Evolutionary conservation across 2,329 filamentous ascomycete genomes (phyloP).

Genomic region (Alternaria dauci): DNA sequence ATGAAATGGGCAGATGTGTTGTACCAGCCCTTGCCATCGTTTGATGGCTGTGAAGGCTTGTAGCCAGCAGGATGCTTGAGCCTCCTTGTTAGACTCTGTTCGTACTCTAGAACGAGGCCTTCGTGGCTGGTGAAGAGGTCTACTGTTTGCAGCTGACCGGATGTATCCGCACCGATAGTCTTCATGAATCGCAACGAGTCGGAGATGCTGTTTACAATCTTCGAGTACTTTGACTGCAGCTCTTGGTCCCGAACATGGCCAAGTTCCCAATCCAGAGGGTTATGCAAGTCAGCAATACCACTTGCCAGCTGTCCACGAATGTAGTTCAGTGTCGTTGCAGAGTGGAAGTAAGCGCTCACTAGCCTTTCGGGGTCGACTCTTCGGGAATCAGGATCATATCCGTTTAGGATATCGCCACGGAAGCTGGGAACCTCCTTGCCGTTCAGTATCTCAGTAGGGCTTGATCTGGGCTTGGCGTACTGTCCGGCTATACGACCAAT

Average conservation of each 20-base stretch:
- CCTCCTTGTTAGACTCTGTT: slow-evolving; percentile 82
- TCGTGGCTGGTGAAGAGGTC: slow-evolving; percentile 97
- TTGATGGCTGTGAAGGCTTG: slow-evolving; percentile 35
- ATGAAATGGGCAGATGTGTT: slow-evolving; percentile 96
- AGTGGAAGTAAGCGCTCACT: slow-evolving; percentile 94
- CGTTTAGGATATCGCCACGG: slow-evolving; percentile 94
- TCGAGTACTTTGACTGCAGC: slow-evolving; percentile 84
- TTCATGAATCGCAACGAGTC: slow-evolving; percentile 94
- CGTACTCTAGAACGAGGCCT: slow-evolving; percentile 91
- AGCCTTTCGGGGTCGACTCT: slow-evolving; percentile 83
- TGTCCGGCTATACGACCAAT: slow-evolving; percentile 97
- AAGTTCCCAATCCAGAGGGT: slow-evolving; percentile 92
- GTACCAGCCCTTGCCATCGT: slow-evolving; percentile 74
- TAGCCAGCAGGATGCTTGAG: slow-evolving; percentile 69
- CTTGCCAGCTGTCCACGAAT: slow-evolving; percentile 82
- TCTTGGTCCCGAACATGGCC: slow-evolving; percentile 87
- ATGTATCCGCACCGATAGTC: slow-evolving; percentile 88
- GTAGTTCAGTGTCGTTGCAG: slow-evolving; percentile 93
- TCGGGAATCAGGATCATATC: slow-evolving; percentile 78
- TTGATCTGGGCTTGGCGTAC: slow-evolving; percentile 94
- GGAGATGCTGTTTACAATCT: slow-evolving; percentile 84
- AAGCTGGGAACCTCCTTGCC: slow-evolving; percentile 87
- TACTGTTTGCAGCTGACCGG: slow-evolving; percentile 84
- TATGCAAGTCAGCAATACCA: slow-evolving; percentile 92
- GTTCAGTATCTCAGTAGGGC: slow-evolving; percentile 81